Evolutionary conservation across 2,329 filamentous ascomycete species (phyloP).

Genomic region (Penicillium sp.): DNA sequence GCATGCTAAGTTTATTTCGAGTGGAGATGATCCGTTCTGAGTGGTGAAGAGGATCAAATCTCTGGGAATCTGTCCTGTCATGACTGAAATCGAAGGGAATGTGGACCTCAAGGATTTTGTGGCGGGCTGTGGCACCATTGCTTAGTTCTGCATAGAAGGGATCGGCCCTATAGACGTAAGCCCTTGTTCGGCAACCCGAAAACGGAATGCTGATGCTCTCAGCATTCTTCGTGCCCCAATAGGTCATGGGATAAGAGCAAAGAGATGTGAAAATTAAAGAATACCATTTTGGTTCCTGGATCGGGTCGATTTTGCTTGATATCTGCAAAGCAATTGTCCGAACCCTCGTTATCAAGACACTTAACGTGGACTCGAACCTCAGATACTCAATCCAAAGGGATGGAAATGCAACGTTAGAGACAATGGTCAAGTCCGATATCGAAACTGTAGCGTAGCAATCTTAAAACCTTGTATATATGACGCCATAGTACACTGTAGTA

Average conservation of each 20-base stretch:
- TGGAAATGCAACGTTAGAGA: constrained; percentile 26
- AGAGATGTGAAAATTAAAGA: neutral
- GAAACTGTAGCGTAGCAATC: constrained; percentile 16
- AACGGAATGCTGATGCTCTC: constrained; percentile 19
- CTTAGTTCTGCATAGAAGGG: neutral
- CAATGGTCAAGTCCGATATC: constrained; percentile 21
- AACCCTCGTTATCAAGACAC: neutral
- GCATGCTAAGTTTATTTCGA: constrained; percentile 6
- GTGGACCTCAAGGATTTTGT: constrained; percentile 6
- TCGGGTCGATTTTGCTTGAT: neutral
- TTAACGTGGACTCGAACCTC: neutral
- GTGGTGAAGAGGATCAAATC: constrained; percentile 11
- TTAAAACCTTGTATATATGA: constrained; percentile 6
- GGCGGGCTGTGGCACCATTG: constrained; percentile 3
- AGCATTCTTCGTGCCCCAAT: neutral
- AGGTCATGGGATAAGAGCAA: neutral
- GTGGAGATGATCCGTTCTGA: constrained; percentile 9
- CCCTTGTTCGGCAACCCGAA: constrained; percentile 16
- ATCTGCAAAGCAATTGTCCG: neutral
- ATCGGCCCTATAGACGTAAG: constrained; percentile 8
- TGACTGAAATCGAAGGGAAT: neutral
- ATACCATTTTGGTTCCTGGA: neutral
- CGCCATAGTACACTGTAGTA: constrained; percentile 6
- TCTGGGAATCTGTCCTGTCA: constrained; percentile 4
- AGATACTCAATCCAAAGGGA: constrained; percentile 5